Evolutionary conservation across 192 early-diverging fungal genomes (phyloP).

Genomic region (Umbelopsis ramanniana): DNA sequence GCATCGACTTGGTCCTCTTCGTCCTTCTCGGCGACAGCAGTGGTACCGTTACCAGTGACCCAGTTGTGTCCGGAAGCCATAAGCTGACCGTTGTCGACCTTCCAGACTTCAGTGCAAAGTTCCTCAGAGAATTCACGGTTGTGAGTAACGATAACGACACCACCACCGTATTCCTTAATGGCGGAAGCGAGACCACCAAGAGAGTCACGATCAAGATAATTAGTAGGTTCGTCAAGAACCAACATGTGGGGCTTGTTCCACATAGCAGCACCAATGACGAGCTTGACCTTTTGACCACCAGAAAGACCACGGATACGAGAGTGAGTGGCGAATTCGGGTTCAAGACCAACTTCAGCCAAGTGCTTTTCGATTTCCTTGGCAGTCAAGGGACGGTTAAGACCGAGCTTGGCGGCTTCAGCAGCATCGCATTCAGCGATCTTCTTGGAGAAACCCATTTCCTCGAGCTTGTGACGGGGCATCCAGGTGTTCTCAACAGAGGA

Average conservation of each 20-base stretch:
- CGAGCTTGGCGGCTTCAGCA: conserved; percentile 74
- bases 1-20: conserved; percentile 62
- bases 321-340: conserved; percentile 76
- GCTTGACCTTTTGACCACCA: conserved; percentile 87
- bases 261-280: conserved; percentile 83
- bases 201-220: conserved; percentile 68
- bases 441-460: conserved; percentile 78
- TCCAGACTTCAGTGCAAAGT: conserved; percentile 76
- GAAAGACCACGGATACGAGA: conserved; percentile 70
- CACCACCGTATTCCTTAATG: conserved; percentile 78
- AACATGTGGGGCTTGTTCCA: conserved; percentile 92
- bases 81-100: conserved; percentile 65
- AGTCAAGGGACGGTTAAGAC: conserved; percentile 74
- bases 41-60: conserved; percentile 54
- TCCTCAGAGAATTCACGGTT: conserved; percentile 80
- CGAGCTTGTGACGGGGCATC: conserved; percentile 73
- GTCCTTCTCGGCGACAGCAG: conserved; percentile 51
- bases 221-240: conserved; percentile 89
- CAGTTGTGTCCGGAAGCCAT: conserved; percentile 55
- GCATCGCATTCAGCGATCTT: conserved; percentile 78
- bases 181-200: conserved; percentile 70
- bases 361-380: conserved; percentile 71
- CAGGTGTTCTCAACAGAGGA: conserved; percentile 71
- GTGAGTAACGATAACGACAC: conserved; percentile 85
- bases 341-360: conserved; percentile 75